These are phyloP conservation scores for Penicillium thymicola DNA, from an alignment of 2,329 filamentous ascomycete genomes.

Conservation along the genomic window DNA sequence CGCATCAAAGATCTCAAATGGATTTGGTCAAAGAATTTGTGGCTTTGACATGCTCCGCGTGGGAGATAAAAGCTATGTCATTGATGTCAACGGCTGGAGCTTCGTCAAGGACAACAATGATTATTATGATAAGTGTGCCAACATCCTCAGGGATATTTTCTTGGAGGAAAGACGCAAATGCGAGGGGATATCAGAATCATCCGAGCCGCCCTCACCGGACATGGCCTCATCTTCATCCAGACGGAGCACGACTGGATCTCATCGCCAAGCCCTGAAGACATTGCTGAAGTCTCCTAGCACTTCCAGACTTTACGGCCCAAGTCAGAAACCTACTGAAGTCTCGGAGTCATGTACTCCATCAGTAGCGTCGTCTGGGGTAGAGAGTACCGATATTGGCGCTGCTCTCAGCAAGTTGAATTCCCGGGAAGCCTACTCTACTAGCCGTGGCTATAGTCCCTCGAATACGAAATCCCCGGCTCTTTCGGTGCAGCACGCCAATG, in stretches of 20 bases:
- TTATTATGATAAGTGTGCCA: slow-evolving; percentile 90
- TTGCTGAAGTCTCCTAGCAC: slow-evolving; percentile 65
- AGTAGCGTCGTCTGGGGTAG: slow-evolving; percentile 32
- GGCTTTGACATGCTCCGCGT: slow-evolving; percentile 92
- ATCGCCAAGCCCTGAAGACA: slow-evolving; percentile 53
- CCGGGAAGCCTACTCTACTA: slow-evolving; percentile 22
- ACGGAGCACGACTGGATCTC: slow-evolving; percentile 41
- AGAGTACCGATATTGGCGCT: slow-evolving; percentile 25
- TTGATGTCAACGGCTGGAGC: slow-evolving; percentile 99
- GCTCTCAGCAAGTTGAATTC: slow-evolving; percentile 16
- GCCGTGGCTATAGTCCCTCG: slow-evolving; percentile 23
- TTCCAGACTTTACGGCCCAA: slow-evolving; percentile 52
- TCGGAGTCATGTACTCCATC: slow-evolving; percentile 34
- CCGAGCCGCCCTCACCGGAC: slow-evolving; percentile 37
- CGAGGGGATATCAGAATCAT: slow-evolving; percentile 33
- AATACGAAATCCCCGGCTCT: slow-evolving; percentile 27
- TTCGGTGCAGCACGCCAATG: slow-evolving; percentile 24
- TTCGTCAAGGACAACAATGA: slow-evolving; percentile 99
- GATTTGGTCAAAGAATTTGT: slow-evolving; percentile 92
- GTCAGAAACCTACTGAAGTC: slow-evolving; percentile 42
- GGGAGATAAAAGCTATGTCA: slow-evolving; percentile 88
- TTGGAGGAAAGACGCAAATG: slow-evolving; percentile 64
- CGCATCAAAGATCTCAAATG: slow-evolving; percentile 82
- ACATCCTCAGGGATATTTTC: slow-evolving; percentile 84
- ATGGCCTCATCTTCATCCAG: slow-evolving; percentile 30